phyloP scores from a whole-genome alignment of 2,329 filamentous ascomycete genomes.

The Diatrype stigma region DNA sequence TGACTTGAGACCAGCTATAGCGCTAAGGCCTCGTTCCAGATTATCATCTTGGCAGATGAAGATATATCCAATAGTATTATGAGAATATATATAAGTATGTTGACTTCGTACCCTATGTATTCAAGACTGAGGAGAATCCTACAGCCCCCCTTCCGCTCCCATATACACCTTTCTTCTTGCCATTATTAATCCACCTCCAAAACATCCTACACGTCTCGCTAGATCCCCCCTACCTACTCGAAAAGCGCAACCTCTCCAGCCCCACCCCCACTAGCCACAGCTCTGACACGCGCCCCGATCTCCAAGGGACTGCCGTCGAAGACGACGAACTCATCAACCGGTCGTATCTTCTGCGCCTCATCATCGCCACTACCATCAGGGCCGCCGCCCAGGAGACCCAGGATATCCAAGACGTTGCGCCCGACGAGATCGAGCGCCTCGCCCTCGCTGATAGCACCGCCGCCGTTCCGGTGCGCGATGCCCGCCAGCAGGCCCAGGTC shows the following conservation, averaged over 20 bases:
- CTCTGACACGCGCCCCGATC: constrained; percentile 52
- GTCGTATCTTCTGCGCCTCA: constrained; percentile 15
- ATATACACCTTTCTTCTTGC: too few relatives aligned
- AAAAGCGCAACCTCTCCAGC: constrained; percentile 34
- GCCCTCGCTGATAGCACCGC: constrained; percentile 48
- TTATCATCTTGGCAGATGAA: too few relatives aligned
- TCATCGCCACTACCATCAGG: neutral
- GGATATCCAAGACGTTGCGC: constrained; percentile 52
- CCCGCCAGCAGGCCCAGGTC: constrained; percentile 58
- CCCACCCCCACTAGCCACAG: constrained; percentile 42
- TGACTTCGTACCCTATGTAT: too few relatives aligned
- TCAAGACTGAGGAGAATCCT: too few relatives aligned
- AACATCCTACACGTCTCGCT: too few relatives aligned
- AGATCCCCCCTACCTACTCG: constrained; percentile 11
- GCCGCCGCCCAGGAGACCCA: constrained; percentile 46
- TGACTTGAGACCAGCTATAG: too few relatives aligned
- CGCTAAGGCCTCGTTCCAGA: too few relatives aligned
- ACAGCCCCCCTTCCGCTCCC: too few relatives aligned
- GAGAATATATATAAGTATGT: too few relatives aligned
- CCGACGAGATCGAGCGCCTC: constrained; percentile 55
- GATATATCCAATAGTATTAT: too few relatives aligned
- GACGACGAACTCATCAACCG: constrained; percentile 51
- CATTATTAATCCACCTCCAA: too few relatives aligned
- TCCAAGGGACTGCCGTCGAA: constrained; percentile 61
- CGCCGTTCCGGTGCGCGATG: constrained; percentile 53